Evolutionary conservation across 176 grass and related monocot genomes (phyloP).

Genomic region (Chloris gayana): DNA sequence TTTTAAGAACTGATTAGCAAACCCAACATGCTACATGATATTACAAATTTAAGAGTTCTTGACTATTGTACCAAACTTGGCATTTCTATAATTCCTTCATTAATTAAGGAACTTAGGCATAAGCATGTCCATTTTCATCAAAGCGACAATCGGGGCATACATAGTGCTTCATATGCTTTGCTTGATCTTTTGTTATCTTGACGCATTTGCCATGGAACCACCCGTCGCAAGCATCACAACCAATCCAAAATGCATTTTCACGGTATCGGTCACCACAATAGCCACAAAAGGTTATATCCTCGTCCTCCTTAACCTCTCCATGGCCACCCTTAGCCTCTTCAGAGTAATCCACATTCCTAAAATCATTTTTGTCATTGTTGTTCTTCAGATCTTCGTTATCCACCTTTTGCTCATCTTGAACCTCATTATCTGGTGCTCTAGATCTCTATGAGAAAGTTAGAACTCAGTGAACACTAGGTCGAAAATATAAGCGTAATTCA

Average conservation of each 20-base stretch:
- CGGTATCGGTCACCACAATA: not conserved
- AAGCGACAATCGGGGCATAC: not conserved
- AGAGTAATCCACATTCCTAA: not conserved
- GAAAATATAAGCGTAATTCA: not conserved
- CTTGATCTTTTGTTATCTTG: not conserved
- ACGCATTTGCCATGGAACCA: conserved; percentile 11
- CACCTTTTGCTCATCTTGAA: not conserved
- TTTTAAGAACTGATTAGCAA: too few relatives aligned
- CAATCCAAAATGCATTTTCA: not conserved
- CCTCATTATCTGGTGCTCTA: not conserved
- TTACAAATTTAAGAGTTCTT: too few relatives aligned
- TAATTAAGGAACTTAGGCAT: not conserved
- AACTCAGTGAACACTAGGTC: not conserved
- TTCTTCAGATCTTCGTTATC: too few relatives aligned
- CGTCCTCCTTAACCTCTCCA: too few relatives aligned
- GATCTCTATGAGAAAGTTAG: not conserved
- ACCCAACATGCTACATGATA: too few relatives aligned
- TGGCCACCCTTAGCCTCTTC: too few relatives aligned
- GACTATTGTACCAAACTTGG: too few relatives aligned
- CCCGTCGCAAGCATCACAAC: not conserved
- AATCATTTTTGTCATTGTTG: too few relatives aligned
- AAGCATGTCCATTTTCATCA: not conserved
- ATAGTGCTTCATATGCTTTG: not conserved
- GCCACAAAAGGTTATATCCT: not conserved
- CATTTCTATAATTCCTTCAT: not conserved